Base-by-base conservation (phyloP, 129 eudicot species). In the Dittrichia graveolens region DNA sequence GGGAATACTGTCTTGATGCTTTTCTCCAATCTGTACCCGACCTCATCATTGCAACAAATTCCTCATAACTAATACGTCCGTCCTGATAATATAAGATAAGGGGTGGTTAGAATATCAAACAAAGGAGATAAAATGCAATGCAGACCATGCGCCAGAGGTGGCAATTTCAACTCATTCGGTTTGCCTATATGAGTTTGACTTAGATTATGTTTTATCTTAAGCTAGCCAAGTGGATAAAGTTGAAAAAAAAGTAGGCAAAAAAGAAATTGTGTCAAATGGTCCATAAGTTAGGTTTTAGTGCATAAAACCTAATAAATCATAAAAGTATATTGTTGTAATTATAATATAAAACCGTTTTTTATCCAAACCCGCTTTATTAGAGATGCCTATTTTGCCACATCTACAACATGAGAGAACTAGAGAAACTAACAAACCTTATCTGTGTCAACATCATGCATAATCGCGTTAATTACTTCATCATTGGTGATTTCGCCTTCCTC, bases 11-110 rank as follows among this genome's bases (percentile, higher is more conserved):
- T 40, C 91, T 80, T 49, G 91, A 86, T 40, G 91, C 91, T 68
- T 86, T 86, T 55, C 91, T 75, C 91, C 91, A 86, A 81, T 86
- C 91, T 43, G 91, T 86, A 6, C 91, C 88, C 0, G 88, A 70
- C 78, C 58, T 86, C 91, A 86, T 86, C 91, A 86, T 86, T 61
- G 78, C 57, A 4, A 70, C 79, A 72, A 86, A 86, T 74, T 86
- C 91, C 61, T 83, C 91, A 38, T 86, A 86, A 64, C 91, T 86
- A 39, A 86, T 86, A 38, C 82, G 68, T 49, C 91, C 91, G 50
- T 85, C 90, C 90, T 85, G 31, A 75, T 72, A 56, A 50, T 37
- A 52, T 72, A 8, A 16, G 6, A 42, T 45, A 24, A 24, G 58
- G 58, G 13, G 3, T 16, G 9, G 35, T 64, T 49, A 71, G 13